phyloP scores from a whole-genome alignment of 2,329 filamentous ascomycete genomes.

The Septoria petroselini region DNA sequence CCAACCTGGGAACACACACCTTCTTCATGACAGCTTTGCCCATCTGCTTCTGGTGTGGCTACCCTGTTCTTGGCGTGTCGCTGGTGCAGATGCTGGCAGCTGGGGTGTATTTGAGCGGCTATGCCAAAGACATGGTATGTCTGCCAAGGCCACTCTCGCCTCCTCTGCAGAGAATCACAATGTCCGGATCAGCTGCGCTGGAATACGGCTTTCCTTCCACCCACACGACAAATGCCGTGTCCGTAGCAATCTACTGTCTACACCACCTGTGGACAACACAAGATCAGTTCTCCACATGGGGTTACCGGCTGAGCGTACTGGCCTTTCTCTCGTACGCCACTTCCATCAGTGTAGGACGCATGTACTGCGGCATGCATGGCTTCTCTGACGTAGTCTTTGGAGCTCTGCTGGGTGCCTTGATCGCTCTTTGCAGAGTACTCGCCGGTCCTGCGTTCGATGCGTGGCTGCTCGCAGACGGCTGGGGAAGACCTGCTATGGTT shows the following conservation, averaged over 20 bases:
- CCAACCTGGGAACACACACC: slow-evolving; percentile 94
- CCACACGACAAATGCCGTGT: slow-evolving; percentile 94
- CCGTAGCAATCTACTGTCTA: slow-evolving; percentile 81
- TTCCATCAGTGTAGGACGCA: slow-evolving; percentile 83
- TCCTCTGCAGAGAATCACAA: slow-evolving; percentile 88
- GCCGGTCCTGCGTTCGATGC: slow-evolving; percentile 62
- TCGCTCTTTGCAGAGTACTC: slow-evolving; percentile 55
- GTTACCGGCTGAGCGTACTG: slow-evolving; percentile 40
- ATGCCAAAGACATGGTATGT: slow-evolving; percentile 90
- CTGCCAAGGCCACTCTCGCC: slow-evolving; percentile 88
- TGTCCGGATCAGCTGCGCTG: slow-evolving; percentile 91
- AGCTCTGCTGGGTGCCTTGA: slow-evolving; percentile 67
- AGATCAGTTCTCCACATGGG: slow-evolving; percentile 55
- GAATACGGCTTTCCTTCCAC: slow-evolving; percentile 98
- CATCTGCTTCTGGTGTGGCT: slow-evolving; percentile 94
- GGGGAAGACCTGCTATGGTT: slow-evolving; percentile 62
- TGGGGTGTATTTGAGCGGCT: slow-evolving; percentile 70
- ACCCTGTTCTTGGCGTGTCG: slow-evolving; percentile 77
- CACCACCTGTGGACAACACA: slow-evolving; percentile 65
- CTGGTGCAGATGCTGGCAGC: slow-evolving; percentile 61
- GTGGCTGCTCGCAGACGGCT: slow-evolving; percentile 65
- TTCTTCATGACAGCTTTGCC: slow-evolving; percentile 97
- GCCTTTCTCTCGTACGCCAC: slow-evolving; percentile 79
- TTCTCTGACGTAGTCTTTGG: slow-evolving; percentile 88
- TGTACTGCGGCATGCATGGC: slow-evolving; percentile 99